phyloP scores from a whole-genome alignment of 352 stramenopile genomes.

The Phytophthora sojae region DNA sequence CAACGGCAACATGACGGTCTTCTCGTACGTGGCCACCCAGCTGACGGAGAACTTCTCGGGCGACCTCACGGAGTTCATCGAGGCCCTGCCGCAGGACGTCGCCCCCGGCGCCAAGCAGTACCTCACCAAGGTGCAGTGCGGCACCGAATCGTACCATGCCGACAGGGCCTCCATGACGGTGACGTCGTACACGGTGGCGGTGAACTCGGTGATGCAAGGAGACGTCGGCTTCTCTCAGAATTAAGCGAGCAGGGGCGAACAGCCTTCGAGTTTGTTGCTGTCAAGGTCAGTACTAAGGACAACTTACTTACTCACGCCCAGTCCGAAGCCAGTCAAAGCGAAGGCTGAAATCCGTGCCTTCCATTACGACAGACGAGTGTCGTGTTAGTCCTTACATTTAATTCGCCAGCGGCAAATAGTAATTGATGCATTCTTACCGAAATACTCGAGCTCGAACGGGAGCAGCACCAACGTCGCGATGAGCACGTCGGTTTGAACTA shows the following conservation, averaged over 20 bases:
- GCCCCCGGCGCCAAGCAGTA: constrained; percentile 32
- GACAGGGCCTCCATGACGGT: constrained; percentile 34
- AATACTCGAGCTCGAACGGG: constrained; percentile 11
- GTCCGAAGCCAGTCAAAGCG: constrained; percentile 10
- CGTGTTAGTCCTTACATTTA: too few species aligned
- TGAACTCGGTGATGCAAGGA: constrained; percentile 18
- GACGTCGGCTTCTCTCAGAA: constrained; percentile 15
- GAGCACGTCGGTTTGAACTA: constrained; percentile 8
- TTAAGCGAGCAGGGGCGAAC: neutral
- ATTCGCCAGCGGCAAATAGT: neutral
- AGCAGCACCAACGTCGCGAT: constrained; percentile 3
- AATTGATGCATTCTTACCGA: neutral
- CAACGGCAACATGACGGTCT: constrained; percentile 46
- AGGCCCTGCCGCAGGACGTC: constrained; percentile 30
- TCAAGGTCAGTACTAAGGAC: too few species aligned
- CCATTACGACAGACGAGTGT: neutral
- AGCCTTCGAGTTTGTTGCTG: too few species aligned
- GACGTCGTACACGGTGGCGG: constrained; percentile 22
- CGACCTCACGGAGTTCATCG: constrained; percentile 42
- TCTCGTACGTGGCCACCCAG: constrained; percentile 42
- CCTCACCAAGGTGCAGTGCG: constrained; percentile 40
- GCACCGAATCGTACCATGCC: constrained; percentile 35
- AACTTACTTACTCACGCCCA: too few species aligned
- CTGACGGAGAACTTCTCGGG: constrained; percentile 42
- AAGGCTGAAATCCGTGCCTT: constrained; percentile 16